phyloP scores from a whole-genome alignment of 768 basidiomycete genomes.

The Termitomyces sp. region DNA sequence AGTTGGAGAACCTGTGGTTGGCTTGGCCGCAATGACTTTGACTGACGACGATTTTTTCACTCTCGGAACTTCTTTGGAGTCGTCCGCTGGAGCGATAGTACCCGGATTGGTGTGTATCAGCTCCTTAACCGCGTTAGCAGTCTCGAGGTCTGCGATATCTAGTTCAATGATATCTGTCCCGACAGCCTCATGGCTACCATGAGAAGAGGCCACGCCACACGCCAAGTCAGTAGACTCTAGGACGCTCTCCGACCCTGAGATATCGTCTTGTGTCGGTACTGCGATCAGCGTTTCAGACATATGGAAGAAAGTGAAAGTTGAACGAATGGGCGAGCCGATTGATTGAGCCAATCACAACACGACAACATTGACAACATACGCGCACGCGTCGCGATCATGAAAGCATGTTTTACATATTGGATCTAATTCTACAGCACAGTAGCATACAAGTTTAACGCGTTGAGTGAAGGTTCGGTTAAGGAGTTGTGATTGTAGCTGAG shows the following conservation, averaged over 20 bases:
- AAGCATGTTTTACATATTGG: not conserved
- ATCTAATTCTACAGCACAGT: conserved; percentile 18
- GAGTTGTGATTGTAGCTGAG: conserved; percentile 81
- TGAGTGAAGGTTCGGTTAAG: conserved; percentile 70
- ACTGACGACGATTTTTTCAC: conserved; percentile 32
- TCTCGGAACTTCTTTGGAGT: conserved; percentile 20
- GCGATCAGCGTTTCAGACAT: conserved; percentile 22
- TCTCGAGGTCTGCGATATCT: conserved; percentile 12
- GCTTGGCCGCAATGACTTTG: conserved; percentile 39
- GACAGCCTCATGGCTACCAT: conserved; percentile 23
- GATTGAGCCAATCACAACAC: conserved; percentile 17
- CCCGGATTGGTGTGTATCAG: conserved; percentile 12
- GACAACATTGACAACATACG: conserved; percentile 26
- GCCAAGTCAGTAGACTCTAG: conserved; percentile 12
- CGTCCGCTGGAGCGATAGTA: conserved; percentile 19
- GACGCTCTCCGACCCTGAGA: conserved; percentile 9
- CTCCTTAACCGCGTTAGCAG: conserved; percentile 16
- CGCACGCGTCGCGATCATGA: conserved; percentile 23
- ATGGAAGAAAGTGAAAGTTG: conserved; percentile 9
- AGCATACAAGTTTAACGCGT: conserved; percentile 67
- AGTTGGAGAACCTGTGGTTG: conserved; percentile 41
- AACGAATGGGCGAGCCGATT: conserved; percentile 2
- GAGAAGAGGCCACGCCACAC: conserved; percentile 17
- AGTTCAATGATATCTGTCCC: conserved; percentile 15
- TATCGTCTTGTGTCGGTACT: conserved; percentile 13